phyloP scores from a whole-genome alignment of 257 asterid species.

The Lycium barbarum region DNA sequence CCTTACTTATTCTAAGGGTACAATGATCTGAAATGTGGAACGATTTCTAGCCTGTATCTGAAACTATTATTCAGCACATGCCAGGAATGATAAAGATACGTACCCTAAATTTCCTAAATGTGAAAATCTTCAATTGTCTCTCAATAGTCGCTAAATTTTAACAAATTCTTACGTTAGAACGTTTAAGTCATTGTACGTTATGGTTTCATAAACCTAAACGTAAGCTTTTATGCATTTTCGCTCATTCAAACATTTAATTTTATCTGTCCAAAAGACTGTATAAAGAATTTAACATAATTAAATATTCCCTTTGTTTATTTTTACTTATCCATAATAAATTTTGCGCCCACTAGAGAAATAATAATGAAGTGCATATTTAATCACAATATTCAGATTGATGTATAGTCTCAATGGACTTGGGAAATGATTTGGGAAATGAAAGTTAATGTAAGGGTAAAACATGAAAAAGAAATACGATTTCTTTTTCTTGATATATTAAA shows the following conservation, averaged over 20 bases:
- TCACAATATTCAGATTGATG: not conserved
- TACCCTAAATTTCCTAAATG: not conserved
- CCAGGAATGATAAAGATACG: not conserved
- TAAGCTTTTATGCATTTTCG: too few relatives aligned
- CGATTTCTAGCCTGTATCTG: too few relatives aligned
- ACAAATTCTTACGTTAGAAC: not conserved
- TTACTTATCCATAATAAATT: too few relatives aligned
- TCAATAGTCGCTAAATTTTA: not conserved
- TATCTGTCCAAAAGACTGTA: too few relatives aligned
- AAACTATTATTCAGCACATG: not conserved
- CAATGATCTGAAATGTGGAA: too few relatives aligned
- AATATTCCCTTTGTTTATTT: too few relatives aligned
- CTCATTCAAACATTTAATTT: too few relatives aligned
- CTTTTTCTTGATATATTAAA: not conserved
- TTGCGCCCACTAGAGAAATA: too few relatives aligned
- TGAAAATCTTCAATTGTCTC: not conserved
- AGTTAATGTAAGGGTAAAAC: not conserved
- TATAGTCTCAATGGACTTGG: not conserved
- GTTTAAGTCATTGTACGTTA: not conserved
- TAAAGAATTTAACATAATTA: too few relatives aligned
- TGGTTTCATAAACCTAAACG: constrained; percentile 4
- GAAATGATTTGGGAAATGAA: not conserved
- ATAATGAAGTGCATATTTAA: not conserved
- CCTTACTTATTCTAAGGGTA: too few relatives aligned
- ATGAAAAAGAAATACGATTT: not conserved